Evolutionary conservation across 1,284 basidiomycete genomes (phyloP).

Genomic region (Phellinidium pouzarii): DNA sequence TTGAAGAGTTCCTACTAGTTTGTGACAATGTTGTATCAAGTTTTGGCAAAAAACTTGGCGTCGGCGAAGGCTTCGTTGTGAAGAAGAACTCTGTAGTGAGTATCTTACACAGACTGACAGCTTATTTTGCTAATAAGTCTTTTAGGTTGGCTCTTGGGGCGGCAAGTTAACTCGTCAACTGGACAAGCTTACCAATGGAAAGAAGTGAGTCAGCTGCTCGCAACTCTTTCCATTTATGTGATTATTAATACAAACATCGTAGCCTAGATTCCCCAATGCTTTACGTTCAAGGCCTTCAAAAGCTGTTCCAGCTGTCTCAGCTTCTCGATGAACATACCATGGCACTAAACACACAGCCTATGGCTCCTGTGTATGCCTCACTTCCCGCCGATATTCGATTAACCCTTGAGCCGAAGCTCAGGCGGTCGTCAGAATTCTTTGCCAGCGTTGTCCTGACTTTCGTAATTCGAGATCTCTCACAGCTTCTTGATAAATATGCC

Average conservation of each 20-base stretch:
- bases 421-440: conserved; percentile 84
- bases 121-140: conserved; percentile 21
- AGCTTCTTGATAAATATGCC: conserved; percentile 85
- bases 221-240: conserved; percentile 7
- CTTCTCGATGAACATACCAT: conserved; percentile 84
- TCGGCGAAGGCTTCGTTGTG: conserved; percentile 74
- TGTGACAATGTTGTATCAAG: conserved; percentile 83
- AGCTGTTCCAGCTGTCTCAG: conserved; percentile 71
- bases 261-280: conserved; percentile 84
- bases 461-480: conserved; percentile 79
- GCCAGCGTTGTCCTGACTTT: conserved; percentile 86
- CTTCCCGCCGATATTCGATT: conserved; percentile 59
- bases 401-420: conserved; percentile 70
- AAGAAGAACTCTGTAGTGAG: conserved; percentile 71
- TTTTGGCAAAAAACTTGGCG: conserved; percentile 84
- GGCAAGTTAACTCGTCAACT: conserved; percentile 77
- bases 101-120: conserved; percentile 19
- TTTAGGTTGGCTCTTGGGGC: conserved; percentile 62
- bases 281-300: conserved; percentile 76
- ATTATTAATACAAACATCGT: conserved; percentile 20
- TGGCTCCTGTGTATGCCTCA: conserved; percentile 63
- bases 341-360: conserved; percentile 57
- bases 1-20: conserved; percentile 66
- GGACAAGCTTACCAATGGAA: conserved; percentile 87
- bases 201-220: conserved; percentile 56